Percentiles rank a stretch among this genome's conserved stretches.
phyloP scores from a whole-genome alignment of 129 eudicot species.

The Heracleum sosnowskyi region DNA sequence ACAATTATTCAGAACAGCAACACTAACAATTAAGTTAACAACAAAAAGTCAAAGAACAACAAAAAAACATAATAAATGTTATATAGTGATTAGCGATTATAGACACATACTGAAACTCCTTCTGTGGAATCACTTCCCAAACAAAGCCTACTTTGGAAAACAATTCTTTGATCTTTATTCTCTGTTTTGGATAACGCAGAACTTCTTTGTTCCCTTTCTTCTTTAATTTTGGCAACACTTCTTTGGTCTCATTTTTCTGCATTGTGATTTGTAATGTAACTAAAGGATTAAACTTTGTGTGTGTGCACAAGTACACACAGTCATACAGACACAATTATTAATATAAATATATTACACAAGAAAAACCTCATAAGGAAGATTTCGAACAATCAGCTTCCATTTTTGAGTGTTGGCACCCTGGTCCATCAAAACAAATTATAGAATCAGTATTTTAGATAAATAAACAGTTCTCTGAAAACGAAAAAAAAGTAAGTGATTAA shows the following conservation, averaged over 20 bases:
- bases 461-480: background rate
- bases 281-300: background rate
- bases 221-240: background rate
- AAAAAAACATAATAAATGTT: slow-evolving; percentile 4
- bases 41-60: background rate
- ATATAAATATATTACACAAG: background rate
- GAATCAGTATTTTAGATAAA: background rate
- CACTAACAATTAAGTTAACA: background rate
- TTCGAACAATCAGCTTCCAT: slow-evolving; percentile 88
- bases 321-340: background rate
- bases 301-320: background rate
- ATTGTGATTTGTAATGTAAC: slow-evolving; percentile 10
- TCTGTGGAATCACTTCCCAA: slow-evolving; percentile 94
- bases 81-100: background rate
- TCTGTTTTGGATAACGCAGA: background rate
- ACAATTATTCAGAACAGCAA: background rate
- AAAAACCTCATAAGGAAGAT: slow-evolving; percentile 84
- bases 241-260: slow-evolving; percentile 38
- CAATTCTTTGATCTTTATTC: slow-evolving; percentile 52
- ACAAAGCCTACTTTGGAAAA: slow-evolving; percentile 71
- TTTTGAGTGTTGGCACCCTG: slow-evolving; percentile 91
- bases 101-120: slow-evolving; percentile 57
- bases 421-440: background rate
- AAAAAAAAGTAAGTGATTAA: background rate
- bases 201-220: background rate